A percentile compares a stretch with the other conserved stretches of the same genome.
phyloP scores from a whole-genome alignment of 2,329 filamentous ascomycete species.

The Rhinocladiella similis region DNA sequence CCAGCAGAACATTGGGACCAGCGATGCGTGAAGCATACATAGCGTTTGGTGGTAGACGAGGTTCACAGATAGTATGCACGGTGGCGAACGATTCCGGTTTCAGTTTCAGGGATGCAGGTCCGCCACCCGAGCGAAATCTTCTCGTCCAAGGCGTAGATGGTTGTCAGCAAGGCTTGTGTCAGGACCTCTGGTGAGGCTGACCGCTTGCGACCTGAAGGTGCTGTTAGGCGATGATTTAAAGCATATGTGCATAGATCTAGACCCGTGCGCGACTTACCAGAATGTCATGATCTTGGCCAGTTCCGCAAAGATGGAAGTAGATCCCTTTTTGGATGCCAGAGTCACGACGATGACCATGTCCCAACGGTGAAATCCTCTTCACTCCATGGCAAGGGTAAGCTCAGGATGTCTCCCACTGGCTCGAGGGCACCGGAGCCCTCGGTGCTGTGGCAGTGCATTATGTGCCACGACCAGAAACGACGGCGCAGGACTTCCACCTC shows the following conservation, averaged over 20 bases:
- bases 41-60: constrained; percentile 11
- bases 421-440: background rate
- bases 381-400: background rate
- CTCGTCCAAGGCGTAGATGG: too few species aligned
- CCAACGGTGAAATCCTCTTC: background rate
- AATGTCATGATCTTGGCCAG: too few species aligned
- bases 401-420: background rate
- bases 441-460: background rate
- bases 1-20: constrained; percentile 17
- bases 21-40: constrained; percentile 12
- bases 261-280: too few species aligned
- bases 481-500: background rate
- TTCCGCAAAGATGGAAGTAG: background rate
- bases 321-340: background rate
- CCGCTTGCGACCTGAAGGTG: too few species aligned
- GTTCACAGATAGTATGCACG: constrained; percentile 8
- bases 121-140: background rate
- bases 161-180: too few species aligned
- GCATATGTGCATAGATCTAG: too few species aligned
- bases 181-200: too few species aligned
- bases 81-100: background rate
- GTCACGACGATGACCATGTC: background rate
- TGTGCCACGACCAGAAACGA: constrained; percentile 1
- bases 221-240: too few species aligned
- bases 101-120: too few species aligned